A percentile compares a stretch with the other conserved stretches of the same genome.
phyloP scores from a whole-genome alignment of 2,329 filamentous ascomycete genomes.

The Botryotinia narcissicola region DNA sequence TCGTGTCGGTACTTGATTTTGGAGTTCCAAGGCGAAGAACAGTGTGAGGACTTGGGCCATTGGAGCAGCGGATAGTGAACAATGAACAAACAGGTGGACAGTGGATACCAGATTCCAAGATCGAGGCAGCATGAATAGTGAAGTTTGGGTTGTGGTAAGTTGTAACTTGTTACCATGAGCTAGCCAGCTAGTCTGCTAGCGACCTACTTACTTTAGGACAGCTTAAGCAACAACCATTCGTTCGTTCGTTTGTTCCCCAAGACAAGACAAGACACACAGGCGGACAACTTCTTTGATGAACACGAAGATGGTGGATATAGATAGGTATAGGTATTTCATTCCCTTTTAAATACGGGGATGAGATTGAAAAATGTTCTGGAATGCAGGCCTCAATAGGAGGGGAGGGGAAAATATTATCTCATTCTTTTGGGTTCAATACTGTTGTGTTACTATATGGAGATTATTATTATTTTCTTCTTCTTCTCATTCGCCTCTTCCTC shows the following conservation, averaged over 20 bases:
- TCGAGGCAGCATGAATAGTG: background rate
- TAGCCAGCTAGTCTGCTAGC: background rate
- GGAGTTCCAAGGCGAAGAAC: background rate
- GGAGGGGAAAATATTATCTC: background rate
- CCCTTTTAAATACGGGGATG: background rate
- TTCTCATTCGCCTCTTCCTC: too few relatives aligned
- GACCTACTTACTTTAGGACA: background rate
- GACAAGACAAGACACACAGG: background rate
- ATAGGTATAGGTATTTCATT: background rate
- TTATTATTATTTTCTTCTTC: too few relatives aligned
- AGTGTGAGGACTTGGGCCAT: background rate
- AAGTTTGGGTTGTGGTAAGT: background rate
- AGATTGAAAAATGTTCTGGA: background rate
- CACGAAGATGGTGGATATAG: background rate
- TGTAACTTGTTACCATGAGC: background rate
- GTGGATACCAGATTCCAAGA: background rate
- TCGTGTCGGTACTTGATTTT: background rate
- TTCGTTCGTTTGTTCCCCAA: background rate
- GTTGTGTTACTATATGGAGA: too few relatives aligned
- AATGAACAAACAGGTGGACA: background rate
- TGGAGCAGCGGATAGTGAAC: background rate
- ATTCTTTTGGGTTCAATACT: background rate
- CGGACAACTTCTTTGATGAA: background rate
- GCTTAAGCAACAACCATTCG: background rate
- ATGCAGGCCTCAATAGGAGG: background rate